A percentile compares a stretch with the other conserved stretches of the same genome.
phyloP scores from a whole-genome alignment of 192 early-diverging fungal species.

The Podila verticillata region DNA sequence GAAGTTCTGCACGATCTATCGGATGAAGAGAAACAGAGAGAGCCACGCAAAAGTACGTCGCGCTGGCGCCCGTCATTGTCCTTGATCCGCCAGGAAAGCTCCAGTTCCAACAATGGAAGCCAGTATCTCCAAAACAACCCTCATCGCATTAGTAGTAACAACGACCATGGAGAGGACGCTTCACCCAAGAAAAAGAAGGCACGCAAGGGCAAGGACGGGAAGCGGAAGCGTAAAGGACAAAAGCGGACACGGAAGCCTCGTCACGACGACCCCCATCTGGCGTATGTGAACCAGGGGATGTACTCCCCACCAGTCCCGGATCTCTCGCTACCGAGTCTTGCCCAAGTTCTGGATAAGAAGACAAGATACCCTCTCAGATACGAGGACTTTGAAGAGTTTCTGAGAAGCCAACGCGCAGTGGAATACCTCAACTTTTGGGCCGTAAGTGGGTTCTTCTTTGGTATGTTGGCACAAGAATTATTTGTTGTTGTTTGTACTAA shows the following conservation, averaged over 20 bases:
- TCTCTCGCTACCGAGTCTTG: slow-evolving; percentile 12
- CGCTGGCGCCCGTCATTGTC: slow-evolving; percentile 40
- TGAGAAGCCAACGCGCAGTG: slow-evolving; percentile 25
- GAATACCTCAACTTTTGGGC: slow-evolving; percentile 52
- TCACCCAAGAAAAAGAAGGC: background rate
- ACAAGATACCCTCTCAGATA: slow-evolving; percentile 37
- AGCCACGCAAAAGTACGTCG: slow-evolving; percentile 33
- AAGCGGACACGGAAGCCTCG: background rate
- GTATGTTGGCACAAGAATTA: background rate
- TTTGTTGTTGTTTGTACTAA: background rate
- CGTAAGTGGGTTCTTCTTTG: slow-evolving; percentile 20
- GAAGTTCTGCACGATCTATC: slow-evolving; percentile 32
- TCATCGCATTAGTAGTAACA: slow-evolving; percentile 17
- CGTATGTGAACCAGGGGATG: background rate
- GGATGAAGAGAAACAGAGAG: slow-evolving; percentile 29
- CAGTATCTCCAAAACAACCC: slow-evolving; percentile 33
- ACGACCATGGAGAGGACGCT: background rate
- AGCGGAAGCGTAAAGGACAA: background rate
- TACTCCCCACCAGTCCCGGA: background rate
- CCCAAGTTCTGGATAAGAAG: slow-evolving; percentile 35
- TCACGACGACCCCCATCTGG: background rate
- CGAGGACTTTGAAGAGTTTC: slow-evolving; percentile 48
- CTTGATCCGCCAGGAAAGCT: slow-evolving; percentile 41
- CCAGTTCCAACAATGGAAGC: slow-evolving; percentile 11
- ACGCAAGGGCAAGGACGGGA: background rate